Evolutionary conservation across 352 stramenopile species (phyloP).

Genomic region (Aphanomyces euteiches): DNA sequence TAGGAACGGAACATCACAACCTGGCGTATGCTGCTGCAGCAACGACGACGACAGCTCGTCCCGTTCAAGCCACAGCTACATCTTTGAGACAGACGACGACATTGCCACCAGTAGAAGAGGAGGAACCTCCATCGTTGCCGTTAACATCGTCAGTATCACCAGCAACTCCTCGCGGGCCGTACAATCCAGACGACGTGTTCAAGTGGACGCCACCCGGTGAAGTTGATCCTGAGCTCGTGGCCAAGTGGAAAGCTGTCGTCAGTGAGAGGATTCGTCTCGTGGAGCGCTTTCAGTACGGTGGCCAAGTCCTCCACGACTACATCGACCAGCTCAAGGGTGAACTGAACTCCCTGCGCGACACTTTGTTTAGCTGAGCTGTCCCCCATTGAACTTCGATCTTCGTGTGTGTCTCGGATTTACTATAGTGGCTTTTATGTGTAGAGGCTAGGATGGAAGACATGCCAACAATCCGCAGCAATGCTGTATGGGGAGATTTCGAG

Average conservation of each 20-base stretch:
- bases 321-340: conserved; percentile 17
- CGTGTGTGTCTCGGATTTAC: no score
- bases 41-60: not conserved
- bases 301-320: conserved; percentile 12
- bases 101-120: not conserved
- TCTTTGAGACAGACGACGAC: no score
- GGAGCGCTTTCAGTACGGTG: conserved; percentile 16
- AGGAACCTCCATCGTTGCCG: not conserved
- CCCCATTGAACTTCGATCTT: no score
- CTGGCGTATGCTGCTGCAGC: no score
- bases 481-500: no score
- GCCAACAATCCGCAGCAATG: no score
- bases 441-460: no score
- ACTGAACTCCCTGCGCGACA: conserved; percentile 5
- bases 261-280: not conserved
- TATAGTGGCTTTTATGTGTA: no score
- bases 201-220: conserved; percentile 3
- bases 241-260: not conserved
- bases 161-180: not conserved
- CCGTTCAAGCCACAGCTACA: no score
- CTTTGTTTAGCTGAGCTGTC: not conserved
- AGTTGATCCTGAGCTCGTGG: not conserved
- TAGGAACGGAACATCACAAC: no score
- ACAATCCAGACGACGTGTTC: conserved; percentile 22
- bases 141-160: not conserved